Base-by-base conservation (phyloP, 139 green algal genomes). In the Gonium pectorale region DNA sequence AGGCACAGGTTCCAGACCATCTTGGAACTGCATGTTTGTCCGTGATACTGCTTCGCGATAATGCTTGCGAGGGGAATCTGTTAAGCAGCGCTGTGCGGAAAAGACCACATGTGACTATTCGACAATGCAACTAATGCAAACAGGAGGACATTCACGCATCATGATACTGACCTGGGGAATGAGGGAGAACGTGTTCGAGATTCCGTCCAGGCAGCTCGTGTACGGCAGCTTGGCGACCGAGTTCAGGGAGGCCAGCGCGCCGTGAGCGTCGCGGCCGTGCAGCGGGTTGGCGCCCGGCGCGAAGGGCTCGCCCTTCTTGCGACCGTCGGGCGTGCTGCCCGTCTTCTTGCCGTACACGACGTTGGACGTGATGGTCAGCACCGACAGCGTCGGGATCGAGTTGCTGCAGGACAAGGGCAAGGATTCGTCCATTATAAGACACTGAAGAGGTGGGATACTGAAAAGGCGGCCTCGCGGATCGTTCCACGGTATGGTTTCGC, bases 281-380 rank as follows among this genome's bases (percentile, higher is more conserved):
- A 94, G 86, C 4, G 92, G 92, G 90, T 94, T 95, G 79, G 92
- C 89, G 70, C 91, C 92, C 0, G 93, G 92, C 22, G 92, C 91
- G 51, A 95, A 95, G 29, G 92, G 91, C 84, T 92, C 86, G 59
- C 94, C 94, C 68, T 82, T 85, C 86, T 92, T 90, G 83, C 94
- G 90, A 35, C 94, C 94, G 71, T 97, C 94, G 44, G 93, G 94
- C 1, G 94, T 97, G 78, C 82, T 90, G 69, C 93, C 85, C 4
- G 92, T 95, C 79, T 89, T 87, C 80, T 91, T 90, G 81, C 91
- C 90, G 81, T 93, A 94, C 63, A 88, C 93, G 41, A 97, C 90
- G 85, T 97, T 97, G 70, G 75, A 91, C 40, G 94, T 96, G 87
- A 96, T 97, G 72, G 94, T 97, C 46, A 97, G 89, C 67, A 97